A percentile compares a stretch with the other conserved stretches of the same genome.
Evolutionary conservation across 208 protist species (phyloP).

Genomic region (Tetramitus jugosus): DNA sequence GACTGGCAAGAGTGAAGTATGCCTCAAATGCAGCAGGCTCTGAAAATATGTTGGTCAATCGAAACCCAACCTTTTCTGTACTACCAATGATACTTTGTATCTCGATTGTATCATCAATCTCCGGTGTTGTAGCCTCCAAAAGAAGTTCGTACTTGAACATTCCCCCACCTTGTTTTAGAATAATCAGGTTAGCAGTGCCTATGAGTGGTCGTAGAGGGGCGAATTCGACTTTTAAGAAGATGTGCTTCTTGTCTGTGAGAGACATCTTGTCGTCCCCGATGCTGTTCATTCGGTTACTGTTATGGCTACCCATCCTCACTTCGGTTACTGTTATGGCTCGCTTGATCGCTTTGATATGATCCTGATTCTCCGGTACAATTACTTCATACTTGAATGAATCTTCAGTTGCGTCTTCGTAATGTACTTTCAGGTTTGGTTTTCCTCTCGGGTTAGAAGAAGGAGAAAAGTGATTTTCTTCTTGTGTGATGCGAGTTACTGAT

Average conservation of each 20-base stretch:
- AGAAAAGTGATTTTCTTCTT: not conserved
- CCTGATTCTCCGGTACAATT: conserved; percentile 48
- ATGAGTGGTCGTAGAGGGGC: conserved; percentile 62
- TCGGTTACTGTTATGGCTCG: conserved; percentile 31
- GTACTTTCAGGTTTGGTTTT: no score
- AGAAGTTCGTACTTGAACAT: conserved; percentile 63
- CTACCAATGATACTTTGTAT: conserved; percentile 53
- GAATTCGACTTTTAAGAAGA: conserved; percentile 52
- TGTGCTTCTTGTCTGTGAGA: not conserved
- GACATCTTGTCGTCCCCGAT: no score
- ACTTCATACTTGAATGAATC: not conserved
- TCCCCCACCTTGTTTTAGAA: conserved; percentile 51
- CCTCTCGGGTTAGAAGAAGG: no score
- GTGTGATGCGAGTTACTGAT: no score
- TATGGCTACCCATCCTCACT: no score
- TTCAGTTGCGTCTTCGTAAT: not conserved
- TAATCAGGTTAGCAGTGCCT: conserved; percentile 54
- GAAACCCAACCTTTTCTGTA: conserved; percentile 55
- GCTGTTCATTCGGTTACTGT: no score
- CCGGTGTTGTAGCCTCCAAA: conserved; percentile 60
- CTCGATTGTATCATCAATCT: conserved; percentile 66
- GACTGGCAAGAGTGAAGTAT: conserved; percentile 71
- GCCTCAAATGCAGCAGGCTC: conserved; percentile 63
- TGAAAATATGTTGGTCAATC: conserved; percentile 71
- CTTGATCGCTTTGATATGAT: conserved; percentile 35